Evolutionary conservation across 2,329 filamentous ascomycete species (phyloP), one percentile per base, ranked within the genome.

Genomic region (Fusarium graminum): DNA sequence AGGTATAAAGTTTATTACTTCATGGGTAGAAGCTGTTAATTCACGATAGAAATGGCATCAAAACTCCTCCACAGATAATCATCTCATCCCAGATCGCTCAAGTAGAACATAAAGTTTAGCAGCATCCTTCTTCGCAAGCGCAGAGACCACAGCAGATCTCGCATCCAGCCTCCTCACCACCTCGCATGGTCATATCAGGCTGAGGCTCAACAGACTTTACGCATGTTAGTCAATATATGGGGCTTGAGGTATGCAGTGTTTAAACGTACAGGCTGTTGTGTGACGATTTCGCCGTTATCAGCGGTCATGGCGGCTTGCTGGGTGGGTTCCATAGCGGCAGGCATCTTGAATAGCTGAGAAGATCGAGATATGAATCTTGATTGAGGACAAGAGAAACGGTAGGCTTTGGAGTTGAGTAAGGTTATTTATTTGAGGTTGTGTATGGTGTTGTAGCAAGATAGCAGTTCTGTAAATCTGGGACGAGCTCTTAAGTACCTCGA

Each of bases 71-170:
- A 29, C 26, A 34, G 26, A 39, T 28, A 60, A 53, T 47, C 53
- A 54, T 39, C 11, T 30, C 25, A 45, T 9, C 36, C 19, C 17
- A 43, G 42, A 29, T 59, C 32, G 19, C 45, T 32, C 19, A 38
- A 56, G 26, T 29, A 22, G 39, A 53, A 10, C 36, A 19, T 16
- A 30, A 29, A 30, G 52, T 41, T 63, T 56, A 82, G 72, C 80
- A 82, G 74, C 80, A 82, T 22, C 69, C 72, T 67, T 82, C 80
- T 1, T 82, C 72, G 67, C 80, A 82, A 49, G 72, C 79, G 72
- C 80, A 82, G 59, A 82, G 78, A 57, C 80, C 80, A 59, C 80
- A 82, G 76, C 80, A 82, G 61, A 81, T 70, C 69, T 81, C 80
- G 58, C 80, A 82, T 36, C 80, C 80, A 34, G 79, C 80, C 62